Base-by-base conservation (phyloP, 345 rosid genomes). In the Zanthoxylum bungeanum region DNA sequence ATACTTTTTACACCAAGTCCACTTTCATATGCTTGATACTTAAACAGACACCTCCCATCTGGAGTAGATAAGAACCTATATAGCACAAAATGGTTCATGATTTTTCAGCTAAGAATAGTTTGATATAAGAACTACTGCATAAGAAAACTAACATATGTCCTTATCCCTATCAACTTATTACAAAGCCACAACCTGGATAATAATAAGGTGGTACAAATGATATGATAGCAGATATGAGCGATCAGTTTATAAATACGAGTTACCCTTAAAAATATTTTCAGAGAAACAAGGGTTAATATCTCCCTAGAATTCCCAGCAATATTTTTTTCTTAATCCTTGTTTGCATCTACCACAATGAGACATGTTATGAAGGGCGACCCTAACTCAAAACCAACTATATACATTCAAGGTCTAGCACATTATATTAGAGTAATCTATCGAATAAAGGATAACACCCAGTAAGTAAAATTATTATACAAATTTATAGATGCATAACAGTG, bases 11-110 rank as follows among this genome's bases (percentile, higher is more conserved):
- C 98, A 72, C 99, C 98, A 62, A 95, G 84, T 36, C 99, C 99
- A 79, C 99, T 88, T 71, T 95, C 98, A 75, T 92, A 95, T 42
- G 99, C 97, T 79, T 91, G 99, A 58, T 95, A 91, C 87, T 92
- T 95, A 66, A 81, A 88, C 31, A 95, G 84, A 80, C 97, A 92
- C 79, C 97, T 88, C 60, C 99, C 98, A 78, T 95, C 99, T 33
- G 98, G 98, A 92, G 83, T 95, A 89, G 53, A 87, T 84, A 61
- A 95, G 86, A 83, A 95, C 97, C 99, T 95, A 90, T 50, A 58
- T 46, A 61, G 66, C 12, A 73, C 6, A 70, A 30, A 60, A 65
- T 30, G 68, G 57, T 44, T 28, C 42, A 8, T 57, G 42, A 21
- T 34, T 60, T 57, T 74, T 70, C 44, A 59, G 30, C 30, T 24